Conservation (phyloP, 495 filamentous ascomycete genomes). For the Bathelium albidoporum region DNA sequence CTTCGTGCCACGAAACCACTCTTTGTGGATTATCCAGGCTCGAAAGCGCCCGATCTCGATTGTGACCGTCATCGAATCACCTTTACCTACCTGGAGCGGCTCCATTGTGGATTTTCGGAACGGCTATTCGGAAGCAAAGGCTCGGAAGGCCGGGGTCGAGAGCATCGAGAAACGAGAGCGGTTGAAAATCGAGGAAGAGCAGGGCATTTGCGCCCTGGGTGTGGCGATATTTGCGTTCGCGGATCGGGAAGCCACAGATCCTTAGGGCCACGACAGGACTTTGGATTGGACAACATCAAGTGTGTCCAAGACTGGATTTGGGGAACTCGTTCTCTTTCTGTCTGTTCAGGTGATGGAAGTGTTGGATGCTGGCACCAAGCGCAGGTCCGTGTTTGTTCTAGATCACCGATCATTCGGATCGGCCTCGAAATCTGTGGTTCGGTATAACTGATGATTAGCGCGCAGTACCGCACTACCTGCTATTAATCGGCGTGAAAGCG, state of each 20-base stretch:
- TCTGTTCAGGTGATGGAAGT: constrained; percentile 1
- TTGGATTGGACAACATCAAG: not conserved
- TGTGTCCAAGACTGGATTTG: not conserved
- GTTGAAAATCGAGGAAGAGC: not conserved
- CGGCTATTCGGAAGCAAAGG: not conserved
- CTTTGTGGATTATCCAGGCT: not conserved
- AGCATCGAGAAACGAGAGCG: not conserved
- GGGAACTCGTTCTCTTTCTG: not conserved
- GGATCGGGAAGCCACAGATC: constrained; percentile 1
- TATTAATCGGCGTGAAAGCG: not conserved
- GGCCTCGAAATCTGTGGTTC: not conserved
- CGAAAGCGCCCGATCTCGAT: not conserved
- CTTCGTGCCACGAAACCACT: not conserved
- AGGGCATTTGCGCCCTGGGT: not conserved
- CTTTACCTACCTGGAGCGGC: not conserved
- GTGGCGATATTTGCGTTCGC: not conserved
- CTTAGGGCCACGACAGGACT: not conserved
- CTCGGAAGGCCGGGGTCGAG: not conserved
- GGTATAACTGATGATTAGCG: not conserved
- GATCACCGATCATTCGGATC: not conserved
- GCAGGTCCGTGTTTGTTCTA: not conserved
- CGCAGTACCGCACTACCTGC: not conserved
- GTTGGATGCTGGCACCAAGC: constrained; percentile 4
- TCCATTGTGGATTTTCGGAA: not conserved
- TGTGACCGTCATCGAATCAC: not conserved